Conservation (phyloP, 2,329 filamentous ascomycete genomes). For the Cordyceps farinosa region DNA sequence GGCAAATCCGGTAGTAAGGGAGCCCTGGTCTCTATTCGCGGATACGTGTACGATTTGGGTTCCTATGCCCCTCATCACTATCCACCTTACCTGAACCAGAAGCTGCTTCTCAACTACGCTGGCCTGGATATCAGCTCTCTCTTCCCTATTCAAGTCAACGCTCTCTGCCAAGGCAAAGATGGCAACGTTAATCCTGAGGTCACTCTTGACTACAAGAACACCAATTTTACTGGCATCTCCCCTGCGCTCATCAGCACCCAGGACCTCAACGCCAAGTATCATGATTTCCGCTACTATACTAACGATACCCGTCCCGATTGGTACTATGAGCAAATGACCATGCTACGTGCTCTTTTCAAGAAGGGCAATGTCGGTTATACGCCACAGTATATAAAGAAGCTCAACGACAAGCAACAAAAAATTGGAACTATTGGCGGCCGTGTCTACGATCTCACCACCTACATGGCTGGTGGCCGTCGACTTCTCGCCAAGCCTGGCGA, state of each 20-base stretch:
- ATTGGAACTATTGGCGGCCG: constrained; percentile 75
- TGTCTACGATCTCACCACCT: constrained; percentile 88
- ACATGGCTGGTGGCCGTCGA: constrained; percentile 70
- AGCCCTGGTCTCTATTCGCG: constrained; percentile 79
- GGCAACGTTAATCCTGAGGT: constrained; percentile 65
- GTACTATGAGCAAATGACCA: constrained; percentile 85
- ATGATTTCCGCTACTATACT: constrained; percentile 85
- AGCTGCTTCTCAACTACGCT: constrained; percentile 72
- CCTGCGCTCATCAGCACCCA: constrained; percentile 60
- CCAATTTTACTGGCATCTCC: constrained; percentile 65
- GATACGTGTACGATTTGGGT: constrained; percentile 80
- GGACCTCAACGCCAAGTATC: constrained; percentile 75
- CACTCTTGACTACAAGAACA: constrained; percentile 76
- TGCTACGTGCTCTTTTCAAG: constrained; percentile 72
- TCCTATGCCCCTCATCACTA: constrained; percentile 75
- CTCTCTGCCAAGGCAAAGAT: constrained; percentile 76
- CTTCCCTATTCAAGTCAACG: constrained; percentile 92
- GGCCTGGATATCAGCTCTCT: constrained; percentile 82
- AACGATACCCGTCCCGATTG: constrained; percentile 84
- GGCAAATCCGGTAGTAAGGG: constrained; percentile 60
- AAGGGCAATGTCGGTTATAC: constrained; percentile 88
- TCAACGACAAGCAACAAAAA: constrained; percentile 61
- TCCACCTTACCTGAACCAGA: constrained; percentile 51
- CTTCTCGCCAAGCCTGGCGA: constrained; percentile 55
- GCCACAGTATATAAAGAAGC: constrained; percentile 66